Conservation (phyloP, 768 basidiomycete genomes). For the Russula sp. region DNA sequence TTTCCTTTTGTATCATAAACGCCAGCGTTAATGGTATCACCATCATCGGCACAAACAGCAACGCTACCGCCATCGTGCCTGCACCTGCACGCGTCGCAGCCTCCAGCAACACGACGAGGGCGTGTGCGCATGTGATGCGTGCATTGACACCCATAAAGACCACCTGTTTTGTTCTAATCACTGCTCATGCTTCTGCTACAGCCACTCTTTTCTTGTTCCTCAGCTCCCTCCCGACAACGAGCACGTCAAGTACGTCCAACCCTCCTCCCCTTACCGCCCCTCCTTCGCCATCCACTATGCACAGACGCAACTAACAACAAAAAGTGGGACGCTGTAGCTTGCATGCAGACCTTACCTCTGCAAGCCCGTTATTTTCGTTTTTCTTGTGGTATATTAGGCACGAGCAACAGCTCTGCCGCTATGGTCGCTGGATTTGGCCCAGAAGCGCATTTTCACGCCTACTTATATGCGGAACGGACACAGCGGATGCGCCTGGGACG, state of each 20-base stretch:
- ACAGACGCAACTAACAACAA: background rate
- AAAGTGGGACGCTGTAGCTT: conserved; percentile 59
- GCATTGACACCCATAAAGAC: no score
- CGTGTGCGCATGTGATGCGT: background rate
- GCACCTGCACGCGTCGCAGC: background rate
- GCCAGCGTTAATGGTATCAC: background rate
- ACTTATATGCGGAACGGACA: conserved; percentile 81
- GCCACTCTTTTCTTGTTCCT: conserved; percentile 9
- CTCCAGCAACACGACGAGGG: background rate
- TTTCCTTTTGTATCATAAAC: no score
- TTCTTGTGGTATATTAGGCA: background rate
- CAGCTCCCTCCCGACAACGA: conserved; percentile 20
- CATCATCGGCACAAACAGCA: background rate
- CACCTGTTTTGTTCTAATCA: no score
- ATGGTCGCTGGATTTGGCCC: conserved; percentile 69
- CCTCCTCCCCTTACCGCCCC: conserved; percentile 23
- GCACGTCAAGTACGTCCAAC: conserved; percentile 22
- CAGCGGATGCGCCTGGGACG: conserved; percentile 56
- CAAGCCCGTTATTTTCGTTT: background rate
- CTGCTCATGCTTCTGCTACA: background rate
- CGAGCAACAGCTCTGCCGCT: conserved; percentile 39
- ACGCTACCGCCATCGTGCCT: background rate
- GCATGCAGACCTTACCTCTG: conserved; percentile 27
- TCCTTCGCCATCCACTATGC: conserved; percentile 1
- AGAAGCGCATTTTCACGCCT: conserved; percentile 78